Conservation (phyloP, 306 rosid species). For the Fragaria iinumae region DNA sequence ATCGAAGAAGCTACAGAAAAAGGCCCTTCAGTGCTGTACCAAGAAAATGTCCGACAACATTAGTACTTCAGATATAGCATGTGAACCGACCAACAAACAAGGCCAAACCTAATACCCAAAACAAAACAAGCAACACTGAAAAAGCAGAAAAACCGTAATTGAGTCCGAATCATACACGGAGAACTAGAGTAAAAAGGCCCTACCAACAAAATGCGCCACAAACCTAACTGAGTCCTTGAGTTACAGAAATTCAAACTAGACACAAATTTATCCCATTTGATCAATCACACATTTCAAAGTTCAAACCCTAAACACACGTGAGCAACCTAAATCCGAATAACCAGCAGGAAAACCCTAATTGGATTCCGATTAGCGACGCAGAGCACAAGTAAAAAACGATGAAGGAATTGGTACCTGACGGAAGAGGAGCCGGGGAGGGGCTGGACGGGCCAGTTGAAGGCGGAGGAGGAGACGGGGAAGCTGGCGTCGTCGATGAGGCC, state of each 20-base stretch:
- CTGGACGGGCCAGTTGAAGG: constrained; percentile 67
- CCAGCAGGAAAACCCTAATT: constrained; percentile 4
- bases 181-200: not conserved
- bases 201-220: not conserved
- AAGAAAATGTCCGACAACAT: not conserved
- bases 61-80: not conserved
- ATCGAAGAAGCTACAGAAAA: not conserved
- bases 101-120: not conserved
- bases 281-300: constrained; percentile 15
- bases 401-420: constrained; percentile 39
- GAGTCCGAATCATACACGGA: not conserved
- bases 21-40: not conserved
- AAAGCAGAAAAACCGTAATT: not conserved
- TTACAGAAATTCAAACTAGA: not conserved
- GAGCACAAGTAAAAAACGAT: not conserved
- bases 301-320: constrained; percentile 23
- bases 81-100: constrained; percentile 15
- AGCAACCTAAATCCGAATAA: not conserved
- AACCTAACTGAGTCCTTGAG: not conserved
- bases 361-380: not conserved
- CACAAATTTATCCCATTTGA: not conserved
- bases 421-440: constrained; percentile 45
- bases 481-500: constrained; percentile 68
- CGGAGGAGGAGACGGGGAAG: constrained; percentile 53
- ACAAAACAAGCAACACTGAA: not conserved